A percentile compares a stretch with the other conserved stretches of the same genome.
Conservation (phyloP, 108 stramenopile species). For the Nitzschia sp. region DNA sequence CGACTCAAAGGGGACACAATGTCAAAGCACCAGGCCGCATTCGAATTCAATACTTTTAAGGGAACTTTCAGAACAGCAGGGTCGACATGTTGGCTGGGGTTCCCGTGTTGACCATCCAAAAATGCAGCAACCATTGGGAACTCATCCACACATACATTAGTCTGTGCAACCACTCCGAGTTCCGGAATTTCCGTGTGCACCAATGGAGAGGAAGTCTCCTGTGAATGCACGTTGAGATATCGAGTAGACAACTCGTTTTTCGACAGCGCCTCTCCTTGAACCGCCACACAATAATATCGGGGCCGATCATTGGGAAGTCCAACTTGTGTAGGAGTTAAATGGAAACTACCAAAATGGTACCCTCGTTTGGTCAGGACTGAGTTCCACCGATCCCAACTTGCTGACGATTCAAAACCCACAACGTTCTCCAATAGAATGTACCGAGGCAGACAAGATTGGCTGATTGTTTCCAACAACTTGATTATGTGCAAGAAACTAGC, state of each 20-base stretch:
- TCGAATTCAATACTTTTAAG: constrained; percentile 43
- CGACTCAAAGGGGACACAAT: constrained; percentile 49
- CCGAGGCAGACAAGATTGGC: constrained; percentile 48
- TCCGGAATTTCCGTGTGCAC: constrained; percentile 20
- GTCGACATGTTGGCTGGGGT: constrained; percentile 2
- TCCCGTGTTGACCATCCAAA: constrained; percentile 17
- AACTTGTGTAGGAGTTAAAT: constrained; percentile 75
- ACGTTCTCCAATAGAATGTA: constrained; percentile 87
- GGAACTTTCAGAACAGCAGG: constrained; percentile 46
- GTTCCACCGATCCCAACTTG: constrained; percentile 54
- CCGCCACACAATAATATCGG: constrained; percentile 66
- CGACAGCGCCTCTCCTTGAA: background rate
- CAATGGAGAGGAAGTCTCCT: background rate
- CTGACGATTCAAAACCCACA: constrained; percentile 80
- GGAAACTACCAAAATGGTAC: constrained; percentile 70
- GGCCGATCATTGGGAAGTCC: constrained; percentile 89
- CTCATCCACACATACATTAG: background rate
- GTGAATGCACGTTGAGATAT: background rate
- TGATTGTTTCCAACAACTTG: constrained; percentile 43
- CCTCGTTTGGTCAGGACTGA: constrained; percentile 40
- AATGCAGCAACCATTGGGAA: constrained; percentile 28
- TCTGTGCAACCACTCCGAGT: constrained; percentile 5
- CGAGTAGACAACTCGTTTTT: background rate
- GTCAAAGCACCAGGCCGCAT: constrained; percentile 88
- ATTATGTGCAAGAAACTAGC: constrained; percentile 68